These are phyloP conservation scores for Penicillium sp. DNA, from an alignment of 2,329 filamentous ascomycete genomes.

Conservation along the genomic window DNA sequence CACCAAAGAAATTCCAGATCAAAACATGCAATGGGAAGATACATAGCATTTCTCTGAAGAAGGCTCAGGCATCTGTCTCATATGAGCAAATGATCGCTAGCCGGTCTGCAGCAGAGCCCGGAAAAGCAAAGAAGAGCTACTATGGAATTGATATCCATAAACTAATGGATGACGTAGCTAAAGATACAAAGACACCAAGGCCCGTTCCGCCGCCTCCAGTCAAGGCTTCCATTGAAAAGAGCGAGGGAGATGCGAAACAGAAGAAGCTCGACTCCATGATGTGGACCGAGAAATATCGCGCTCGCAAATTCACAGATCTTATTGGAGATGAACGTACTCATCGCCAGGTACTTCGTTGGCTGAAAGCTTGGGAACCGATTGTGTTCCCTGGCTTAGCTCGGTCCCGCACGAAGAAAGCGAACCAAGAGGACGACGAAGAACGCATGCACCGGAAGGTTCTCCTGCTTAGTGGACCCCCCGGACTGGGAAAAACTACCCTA, in stretches of 20 bases:
- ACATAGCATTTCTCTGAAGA: constrained; percentile 45
- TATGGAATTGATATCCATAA: constrained; percentile 92
- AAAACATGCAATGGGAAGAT: constrained; percentile 52
- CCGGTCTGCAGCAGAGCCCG: constrained; percentile 52
- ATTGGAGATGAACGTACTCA: constrained; percentile 95
- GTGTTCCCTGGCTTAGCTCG: constrained; percentile 80
- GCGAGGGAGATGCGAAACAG: constrained; percentile 19
- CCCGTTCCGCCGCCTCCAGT: constrained; percentile 15
- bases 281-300: constrained; percentile 98
- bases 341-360: constrained; percentile 83
- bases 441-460: constrained; percentile 83
- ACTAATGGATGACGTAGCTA: constrained; percentile 70
- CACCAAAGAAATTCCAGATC: constrained; percentile 33
- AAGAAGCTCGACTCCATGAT: constrained; percentile 49
- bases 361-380: constrained; percentile 90
- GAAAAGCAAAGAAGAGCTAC: constrained; percentile 65
- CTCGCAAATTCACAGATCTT: constrained; percentile 85
- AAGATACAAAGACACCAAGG: constrained; percentile 47
- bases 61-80: constrained; percentile 36
- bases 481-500: constrained; percentile 91
- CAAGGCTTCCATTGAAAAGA: constrained; percentile 36
- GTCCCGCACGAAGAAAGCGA: constrained; percentile 54
- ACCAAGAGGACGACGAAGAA: constrained; percentile 60
- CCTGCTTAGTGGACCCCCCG: constrained; percentile 86
- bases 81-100: constrained; percentile 58